phyloP scores from a whole-genome alignment of 768 basidiomycete genomes.

The Trametes villosa region DNA sequence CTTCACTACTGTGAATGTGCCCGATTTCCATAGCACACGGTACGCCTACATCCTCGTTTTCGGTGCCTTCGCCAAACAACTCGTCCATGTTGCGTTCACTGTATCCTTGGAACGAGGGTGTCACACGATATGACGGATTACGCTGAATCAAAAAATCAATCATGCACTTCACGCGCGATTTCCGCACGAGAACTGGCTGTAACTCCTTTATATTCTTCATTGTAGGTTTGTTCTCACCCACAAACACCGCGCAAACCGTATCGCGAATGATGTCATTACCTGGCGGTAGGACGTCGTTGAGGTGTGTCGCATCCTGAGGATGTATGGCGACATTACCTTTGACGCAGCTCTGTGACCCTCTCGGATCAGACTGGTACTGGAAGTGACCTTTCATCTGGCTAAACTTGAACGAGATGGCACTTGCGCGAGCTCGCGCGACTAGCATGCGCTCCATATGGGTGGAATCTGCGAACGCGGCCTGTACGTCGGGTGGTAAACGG shows the following conservation, averaged over 20 bases:
- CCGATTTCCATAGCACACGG: not conserved
- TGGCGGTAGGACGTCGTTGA: not conserved
- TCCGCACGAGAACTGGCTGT: not conserved
- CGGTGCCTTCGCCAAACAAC: not conserved
- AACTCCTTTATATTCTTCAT: not conserved
- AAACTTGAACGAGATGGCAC: not conserved
- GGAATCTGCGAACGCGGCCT: slow-evolving; percentile 2
- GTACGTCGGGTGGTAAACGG: slow-evolving; percentile 2
- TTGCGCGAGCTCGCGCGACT: not conserved
- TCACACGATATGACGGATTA: not conserved
- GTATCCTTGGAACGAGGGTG: not conserved
- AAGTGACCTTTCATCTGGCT: not conserved
- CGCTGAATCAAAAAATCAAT: not conserved
- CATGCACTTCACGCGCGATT: not conserved
- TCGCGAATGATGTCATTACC: not conserved
- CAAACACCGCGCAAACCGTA: not conserved
- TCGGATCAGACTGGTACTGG: not conserved
- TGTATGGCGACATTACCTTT: not conserved
- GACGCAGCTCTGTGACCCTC: not conserved
- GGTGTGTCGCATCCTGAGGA: not conserved
- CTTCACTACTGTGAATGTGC: not conserved
- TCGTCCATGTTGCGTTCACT: not conserved
- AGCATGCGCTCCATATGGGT: not conserved
- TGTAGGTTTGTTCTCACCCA: not conserved
- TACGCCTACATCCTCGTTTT: not conserved